Base-by-base conservation (phyloP, 2,329 filamentous ascomycete species). In the Stromatinia cepivora region DNA sequence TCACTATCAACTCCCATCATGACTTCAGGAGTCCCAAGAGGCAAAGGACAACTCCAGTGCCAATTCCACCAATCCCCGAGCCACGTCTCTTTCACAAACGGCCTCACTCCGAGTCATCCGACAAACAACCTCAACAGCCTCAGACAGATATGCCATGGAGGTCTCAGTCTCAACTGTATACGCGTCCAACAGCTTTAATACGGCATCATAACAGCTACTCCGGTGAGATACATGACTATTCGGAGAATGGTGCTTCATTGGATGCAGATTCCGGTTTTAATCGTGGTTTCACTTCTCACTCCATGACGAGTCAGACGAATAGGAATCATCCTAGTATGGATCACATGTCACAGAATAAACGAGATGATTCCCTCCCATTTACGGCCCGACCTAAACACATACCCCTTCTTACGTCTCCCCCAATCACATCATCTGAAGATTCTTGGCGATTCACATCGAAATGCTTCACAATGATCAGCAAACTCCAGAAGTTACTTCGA, bases 401-500 rank as follows among this genome's bases (percentile, higher is more conserved):
- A 7, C 1, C 36, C 22, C n/a, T 22, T 13, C 36, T 50, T 1
- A 22, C 25, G 7, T 45, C 25, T 25, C 17, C 63, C 11, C 34
- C 58, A 31, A 31, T 56, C 15, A n/a, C 22, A 45, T 52, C 52
- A 4, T 34, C 25, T 45, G 39, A 56, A 66, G 10, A 20, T 17
- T 57, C 63, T 8, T 66, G 42, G 25, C 65, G 54, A 22, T 20
- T 46, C 28, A 67, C 65, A 5, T 58, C 39, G 8, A 67, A 67
- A 42, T 58, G 52, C 11, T 58, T 67, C 8, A 39, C 34, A 5
- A 67, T 67, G 25, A 58, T 59, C 2, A 48, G 53, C 39, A 67
- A 67, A 48, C 65, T 67, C 17, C 65, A 59, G 1, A 67, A 59
- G 20, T 31, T 67, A n/a, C 53, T 58, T 57, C 52, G 53, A n/a